Evolutionary conservation across 2,329 filamentous ascomycete species (phyloP).

Genomic region (Aurifilum marmelostoma): DNA sequence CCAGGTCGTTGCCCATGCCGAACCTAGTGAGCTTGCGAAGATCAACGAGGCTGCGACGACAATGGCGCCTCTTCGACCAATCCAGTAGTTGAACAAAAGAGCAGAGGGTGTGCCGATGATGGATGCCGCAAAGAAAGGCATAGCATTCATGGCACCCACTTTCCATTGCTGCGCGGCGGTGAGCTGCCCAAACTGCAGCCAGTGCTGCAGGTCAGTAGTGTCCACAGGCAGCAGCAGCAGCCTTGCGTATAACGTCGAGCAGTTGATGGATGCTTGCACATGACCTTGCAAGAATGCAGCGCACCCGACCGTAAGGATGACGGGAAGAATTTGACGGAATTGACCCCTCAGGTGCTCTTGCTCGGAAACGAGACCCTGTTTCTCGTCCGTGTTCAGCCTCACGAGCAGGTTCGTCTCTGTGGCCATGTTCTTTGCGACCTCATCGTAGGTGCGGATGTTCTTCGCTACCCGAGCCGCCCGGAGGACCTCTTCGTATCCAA

Average conservation of each 20-base stretch:
- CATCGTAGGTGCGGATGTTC: constrained; percentile 44
- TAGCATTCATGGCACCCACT: constrained; percentile 45
- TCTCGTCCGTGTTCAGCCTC: constrained; percentile 40
- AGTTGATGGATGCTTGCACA: constrained; percentile 50
- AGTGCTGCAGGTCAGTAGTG: constrained; percentile 6
- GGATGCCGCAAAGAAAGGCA: constrained; percentile 45
- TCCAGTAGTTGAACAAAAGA: constrained; percentile 45
- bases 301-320: constrained; percentile 48
- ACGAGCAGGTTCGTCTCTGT: constrained; percentile 38
- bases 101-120: constrained; percentile 44
- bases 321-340: constrained; percentile 41
- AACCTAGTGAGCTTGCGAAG: constrained; percentile 43
- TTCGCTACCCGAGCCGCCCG: constrained; percentile 47
- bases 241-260: constrained; percentile 40
- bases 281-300: constrained; percentile 50
- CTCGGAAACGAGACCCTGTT: constrained; percentile 42
- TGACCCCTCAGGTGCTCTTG: constrained; percentile 45
- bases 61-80: constrained; percentile 46
- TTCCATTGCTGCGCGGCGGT: constrained; percentile 37
- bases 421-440: constrained; percentile 38
- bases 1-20: constrained; percentile 42
- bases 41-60: constrained; percentile 44
- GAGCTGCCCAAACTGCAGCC: neutral
- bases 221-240: neutral
- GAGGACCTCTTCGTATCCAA: constrained; percentile 38